These are phyloP conservation scores for Rutstroemia sydowiana DNA, from an alignment of 2,329 filamentous ascomycete species.

Conservation along the genomic window DNA sequence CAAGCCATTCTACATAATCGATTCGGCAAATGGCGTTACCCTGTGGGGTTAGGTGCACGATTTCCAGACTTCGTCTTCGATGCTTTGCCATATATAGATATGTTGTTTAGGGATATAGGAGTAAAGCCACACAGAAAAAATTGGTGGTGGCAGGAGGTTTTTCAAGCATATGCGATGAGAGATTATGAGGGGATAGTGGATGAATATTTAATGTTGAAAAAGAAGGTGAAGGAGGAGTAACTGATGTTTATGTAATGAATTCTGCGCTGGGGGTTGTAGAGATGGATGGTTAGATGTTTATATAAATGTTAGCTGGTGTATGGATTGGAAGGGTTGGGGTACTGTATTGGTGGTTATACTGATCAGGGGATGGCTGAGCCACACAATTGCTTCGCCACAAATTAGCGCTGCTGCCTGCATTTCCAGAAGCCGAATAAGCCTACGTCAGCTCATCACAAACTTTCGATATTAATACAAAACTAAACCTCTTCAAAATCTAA, in stretches of 20 bases:
- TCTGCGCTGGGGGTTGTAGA: neutral
- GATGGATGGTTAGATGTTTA: no score
- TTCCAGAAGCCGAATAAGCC: neutral
- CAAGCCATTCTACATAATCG: slow-evolving; percentile 58
- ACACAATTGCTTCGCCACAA: neutral
- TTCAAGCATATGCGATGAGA: slow-evolving; percentile 37
- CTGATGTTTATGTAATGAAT: neutral
- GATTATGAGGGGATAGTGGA: slow-evolving; percentile 39
- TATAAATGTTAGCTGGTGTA: no score
- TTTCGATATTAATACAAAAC: neutral
- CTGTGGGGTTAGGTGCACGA: slow-evolving; percentile 54
- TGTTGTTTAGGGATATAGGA: slow-evolving; percentile 59
- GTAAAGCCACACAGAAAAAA: slow-evolving; percentile 48
- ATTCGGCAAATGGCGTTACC: slow-evolving; percentile 64
- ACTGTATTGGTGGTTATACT: neutral
- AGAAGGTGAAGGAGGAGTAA: neutral
- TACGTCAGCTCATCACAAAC: neutral
- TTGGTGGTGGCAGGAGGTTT: slow-evolving; percentile 33
- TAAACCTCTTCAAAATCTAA: neutral
- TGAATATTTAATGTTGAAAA: slow-evolving; percentile 31
- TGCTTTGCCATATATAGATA: slow-evolving; percentile 63
- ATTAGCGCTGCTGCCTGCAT: neutral
- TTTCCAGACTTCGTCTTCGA: slow-evolving; percentile 71
- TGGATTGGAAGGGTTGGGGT: no score
- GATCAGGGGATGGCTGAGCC: neutral